Evolutionary conservation across 1,284 basidiomycete species (phyloP).

Genomic region (Trichosporon asahii): DNA sequence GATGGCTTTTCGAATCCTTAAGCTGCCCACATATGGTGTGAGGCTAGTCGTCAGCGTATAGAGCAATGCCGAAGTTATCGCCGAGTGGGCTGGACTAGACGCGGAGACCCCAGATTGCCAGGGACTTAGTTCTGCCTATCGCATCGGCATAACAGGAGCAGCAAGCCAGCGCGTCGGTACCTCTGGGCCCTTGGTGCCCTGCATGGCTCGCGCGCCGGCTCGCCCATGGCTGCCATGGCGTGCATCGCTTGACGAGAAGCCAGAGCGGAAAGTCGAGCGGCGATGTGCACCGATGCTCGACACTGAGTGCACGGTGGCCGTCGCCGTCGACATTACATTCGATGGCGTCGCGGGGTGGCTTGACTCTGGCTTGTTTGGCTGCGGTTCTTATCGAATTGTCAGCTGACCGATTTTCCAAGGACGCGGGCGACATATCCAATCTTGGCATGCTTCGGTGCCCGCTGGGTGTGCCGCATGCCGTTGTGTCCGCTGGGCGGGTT

Average conservation of each 20-base stretch:
- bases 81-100: background rate
- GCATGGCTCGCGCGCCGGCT: too few relatives aligned
- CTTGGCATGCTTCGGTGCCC: background rate
- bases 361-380: background rate
- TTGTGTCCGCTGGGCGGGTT: background rate
- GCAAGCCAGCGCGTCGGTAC: background rate
- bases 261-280: background rate
- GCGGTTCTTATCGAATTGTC: background rate
- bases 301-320: background rate
- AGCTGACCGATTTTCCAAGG: constrained; percentile 3
- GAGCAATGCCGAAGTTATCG: constrained; percentile 1
- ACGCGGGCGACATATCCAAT: background rate
- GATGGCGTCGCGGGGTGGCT: background rate
- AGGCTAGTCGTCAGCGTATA: background rate
- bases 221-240: background rate
- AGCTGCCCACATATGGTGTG: background rate
- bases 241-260: background rate
- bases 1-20: background rate
- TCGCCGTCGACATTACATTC: background rate
- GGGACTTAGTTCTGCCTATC: background rate
- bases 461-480: background rate
- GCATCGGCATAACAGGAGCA: background rate
- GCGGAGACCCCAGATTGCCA: background rate
- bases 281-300: background rate
- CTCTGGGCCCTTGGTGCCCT: background rate